phyloP scores from a whole-genome alignment of 139 green algal species.

The Micractinium sp. region DNA sequence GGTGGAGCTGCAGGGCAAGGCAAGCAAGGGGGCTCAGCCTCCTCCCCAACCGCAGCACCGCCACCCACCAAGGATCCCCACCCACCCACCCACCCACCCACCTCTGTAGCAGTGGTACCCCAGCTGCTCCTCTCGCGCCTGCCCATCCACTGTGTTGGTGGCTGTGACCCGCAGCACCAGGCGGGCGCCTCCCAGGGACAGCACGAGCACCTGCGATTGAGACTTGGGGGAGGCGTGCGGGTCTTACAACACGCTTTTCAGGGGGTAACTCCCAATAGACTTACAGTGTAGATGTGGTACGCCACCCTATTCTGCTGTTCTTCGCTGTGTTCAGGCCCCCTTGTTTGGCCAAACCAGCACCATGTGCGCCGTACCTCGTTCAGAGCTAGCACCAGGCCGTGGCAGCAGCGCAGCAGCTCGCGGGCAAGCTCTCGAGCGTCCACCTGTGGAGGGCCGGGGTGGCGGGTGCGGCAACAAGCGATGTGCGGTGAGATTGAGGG shows the following conservation, averaged over 20 bases:
- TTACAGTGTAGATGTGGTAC: too few relatives aligned
- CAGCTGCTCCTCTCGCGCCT: constrained; percentile 50
- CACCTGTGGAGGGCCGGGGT: constrained; percentile 32
- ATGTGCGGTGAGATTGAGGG: neutral
- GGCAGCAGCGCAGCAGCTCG: constrained; percentile 33
- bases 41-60: neutral
- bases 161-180: constrained; percentile 55
- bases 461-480: too few relatives aligned
- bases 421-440: constrained; percentile 34
- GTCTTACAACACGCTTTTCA: too few relatives aligned
- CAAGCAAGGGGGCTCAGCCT: too few relatives aligned
- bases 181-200: neutral
- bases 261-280: too few relatives aligned
- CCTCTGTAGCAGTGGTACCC: constrained; percentile 76
- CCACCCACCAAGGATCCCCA: too few relatives aligned
- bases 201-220: neutral
- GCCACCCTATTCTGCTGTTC: too few relatives aligned
- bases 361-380: constrained; percentile 43
- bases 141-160: constrained; percentile 49
- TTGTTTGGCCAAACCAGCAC: constrained; percentile 6
- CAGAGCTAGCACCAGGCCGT: constrained; percentile 46
- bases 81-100: neutral
- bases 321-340: too few relatives aligned
- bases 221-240: too few relatives aligned
- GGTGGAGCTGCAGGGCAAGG: neutral